phyloP scores from a whole-genome alignment of 169 alveolate species.

The Cryptosporidium muris region DNA sequence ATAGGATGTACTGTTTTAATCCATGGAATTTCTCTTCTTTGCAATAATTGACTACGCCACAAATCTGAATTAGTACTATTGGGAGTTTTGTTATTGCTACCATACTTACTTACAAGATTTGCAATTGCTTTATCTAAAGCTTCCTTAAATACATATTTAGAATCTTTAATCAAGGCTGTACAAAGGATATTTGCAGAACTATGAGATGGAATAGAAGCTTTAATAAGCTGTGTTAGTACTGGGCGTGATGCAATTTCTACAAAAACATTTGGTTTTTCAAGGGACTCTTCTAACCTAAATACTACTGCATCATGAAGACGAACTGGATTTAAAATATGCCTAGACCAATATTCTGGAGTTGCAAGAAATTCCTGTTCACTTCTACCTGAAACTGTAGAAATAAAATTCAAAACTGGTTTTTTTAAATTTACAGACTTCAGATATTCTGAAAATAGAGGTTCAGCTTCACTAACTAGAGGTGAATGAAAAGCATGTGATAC shows the following conservation, averaged over 20 bases:
- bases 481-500: constrained; percentile 52
- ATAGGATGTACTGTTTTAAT: constrained; percentile 77
- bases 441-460: constrained; percentile 26
- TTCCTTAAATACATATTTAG: no score
- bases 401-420: constrained; percentile 3
- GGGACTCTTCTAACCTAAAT: no score
- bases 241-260: not conserved
- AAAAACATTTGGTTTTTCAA: constrained; percentile 17
- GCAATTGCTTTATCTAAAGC: no score
- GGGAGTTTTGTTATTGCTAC: no score
- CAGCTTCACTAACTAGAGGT: constrained; percentile 4
- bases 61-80: no score
- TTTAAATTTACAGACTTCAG: not conserved
- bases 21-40: no score
- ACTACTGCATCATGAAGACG: constrained; percentile 38
- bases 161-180: not conserved
- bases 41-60: no score
- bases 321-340: constrained; percentile 41
- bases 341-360: constrained; percentile 56
- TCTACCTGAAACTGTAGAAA: constrained; percentile 48
- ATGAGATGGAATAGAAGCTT: not conserved
- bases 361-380: not conserved
- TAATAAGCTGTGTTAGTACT: constrained; percentile 14
- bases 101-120: no score
- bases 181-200: not conserved